Conservation (phyloP, 192 early-diverging fungal genomes). For the Gigaspora rosea region DNA sequence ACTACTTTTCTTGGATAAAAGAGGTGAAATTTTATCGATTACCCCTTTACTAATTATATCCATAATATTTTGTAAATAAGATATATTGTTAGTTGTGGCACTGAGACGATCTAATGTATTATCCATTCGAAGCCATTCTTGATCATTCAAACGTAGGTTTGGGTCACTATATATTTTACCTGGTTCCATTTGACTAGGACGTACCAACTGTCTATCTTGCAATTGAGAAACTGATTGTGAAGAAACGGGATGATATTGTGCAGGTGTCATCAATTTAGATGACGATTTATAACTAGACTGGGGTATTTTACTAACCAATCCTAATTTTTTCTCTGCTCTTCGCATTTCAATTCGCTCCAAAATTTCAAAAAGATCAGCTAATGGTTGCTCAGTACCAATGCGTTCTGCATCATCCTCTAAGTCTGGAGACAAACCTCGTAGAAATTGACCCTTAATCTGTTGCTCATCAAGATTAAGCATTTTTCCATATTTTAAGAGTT, state of each 20-base stretch:
- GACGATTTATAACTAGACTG: neutral
- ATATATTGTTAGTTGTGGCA: too few species aligned
- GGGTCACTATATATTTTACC: too few species aligned
- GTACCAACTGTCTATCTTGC: too few species aligned
- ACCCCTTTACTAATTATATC: too few species aligned
- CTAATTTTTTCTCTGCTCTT: slow-evolving; percentile 1
- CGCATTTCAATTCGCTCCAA: slow-evolving; percentile 8
- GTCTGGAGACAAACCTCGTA: neutral
- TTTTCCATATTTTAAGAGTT: slow-evolving; percentile 1
- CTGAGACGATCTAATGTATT: too few species aligned
- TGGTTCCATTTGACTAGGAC: too few species aligned
- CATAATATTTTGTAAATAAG: too few species aligned
- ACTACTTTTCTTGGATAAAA: too few species aligned
- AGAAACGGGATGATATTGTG: neutral
- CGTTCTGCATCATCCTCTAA: neutral
- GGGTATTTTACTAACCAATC: neutral
- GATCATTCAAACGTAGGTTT: too few species aligned
- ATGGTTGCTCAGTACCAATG: neutral
- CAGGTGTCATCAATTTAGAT: neutral
- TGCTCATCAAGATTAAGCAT: neutral
- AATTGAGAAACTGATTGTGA: neutral
- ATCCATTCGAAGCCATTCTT: too few species aligned
- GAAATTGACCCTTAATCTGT: neutral
- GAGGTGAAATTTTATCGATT: too few species aligned
- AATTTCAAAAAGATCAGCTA: neutral